Percentiles rank a stretch among this genome's conserved stretches.
Evolutionary conservation across 768 basidiomycete genomes (phyloP).

Genomic region (Calocera viscosa): DNA sequence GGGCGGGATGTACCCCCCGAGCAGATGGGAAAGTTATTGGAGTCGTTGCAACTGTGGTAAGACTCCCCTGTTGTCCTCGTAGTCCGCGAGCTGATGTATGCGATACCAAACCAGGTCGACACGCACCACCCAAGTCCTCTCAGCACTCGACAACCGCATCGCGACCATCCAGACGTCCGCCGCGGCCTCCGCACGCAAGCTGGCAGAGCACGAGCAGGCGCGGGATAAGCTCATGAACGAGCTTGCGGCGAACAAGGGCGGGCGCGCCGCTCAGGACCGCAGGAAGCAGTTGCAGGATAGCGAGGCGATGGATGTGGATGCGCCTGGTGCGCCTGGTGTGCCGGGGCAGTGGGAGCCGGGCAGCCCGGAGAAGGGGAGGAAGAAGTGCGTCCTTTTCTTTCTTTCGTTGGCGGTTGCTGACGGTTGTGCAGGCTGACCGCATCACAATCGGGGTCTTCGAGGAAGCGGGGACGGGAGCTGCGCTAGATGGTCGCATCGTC

Average conservation of each 20-base stretch:
- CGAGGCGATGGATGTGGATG: neutral
- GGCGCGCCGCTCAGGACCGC: neutral
- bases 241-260: slow-evolving; percentile 5
- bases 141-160: slow-evolving; percentile 61
- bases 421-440: neutral
- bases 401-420: neutral
- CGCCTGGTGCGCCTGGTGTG: neutral
- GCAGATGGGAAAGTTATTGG: slow-evolving; percentile 46
- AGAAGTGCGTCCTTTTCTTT: neutral
- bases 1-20: slow-evolving; percentile 82
- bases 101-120: slow-evolving; percentile 18
- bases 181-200: neutral
- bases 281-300: slow-evolving; percentile 6
- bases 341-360: neutral
- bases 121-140: slow-evolving; percentile 57
- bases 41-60: slow-evolving; percentile 55
- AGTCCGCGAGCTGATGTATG: neutral
- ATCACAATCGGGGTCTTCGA: neutral
- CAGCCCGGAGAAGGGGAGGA: slow-evolving; percentile 8
- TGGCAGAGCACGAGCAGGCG: slow-evolving; percentile 9
- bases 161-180: slow-evolving; percentile 30
- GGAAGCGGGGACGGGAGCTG: neutral
- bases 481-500: neutral
- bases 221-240: slow-evolving; percentile 4
- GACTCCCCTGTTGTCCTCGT: slow-evolving; percentile 18